Conservation (phyloP, 768 basidiomycete genomes). For the Suillus americanus region DNA sequence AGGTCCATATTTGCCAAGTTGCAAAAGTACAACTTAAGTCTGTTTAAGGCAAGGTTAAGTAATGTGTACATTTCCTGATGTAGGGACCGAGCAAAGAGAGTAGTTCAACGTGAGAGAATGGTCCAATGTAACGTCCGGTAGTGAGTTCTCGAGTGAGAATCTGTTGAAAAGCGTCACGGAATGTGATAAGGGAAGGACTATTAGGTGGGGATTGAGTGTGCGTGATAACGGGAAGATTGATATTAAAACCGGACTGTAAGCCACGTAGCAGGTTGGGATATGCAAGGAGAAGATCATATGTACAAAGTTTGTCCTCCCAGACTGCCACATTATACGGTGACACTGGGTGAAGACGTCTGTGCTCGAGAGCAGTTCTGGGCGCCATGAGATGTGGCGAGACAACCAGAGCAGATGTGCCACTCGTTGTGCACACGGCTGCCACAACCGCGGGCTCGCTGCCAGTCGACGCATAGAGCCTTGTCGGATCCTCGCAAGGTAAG, state of each 20-base stretch:
- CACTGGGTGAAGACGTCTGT: conserved; percentile 15
- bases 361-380: conserved; percentile 7
- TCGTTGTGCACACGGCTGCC: conserved; percentile 17
- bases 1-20: no score
- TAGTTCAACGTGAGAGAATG: neutral
- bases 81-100: no score
- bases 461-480: conserved; percentile 33
- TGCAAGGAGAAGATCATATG: conserved; percentile 24
- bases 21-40: no score
- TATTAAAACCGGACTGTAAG: conserved; percentile 35
- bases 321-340: conserved; percentile 30
- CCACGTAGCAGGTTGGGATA: conserved; percentile 12
- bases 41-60: no score
- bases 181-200: no score
- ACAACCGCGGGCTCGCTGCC: conserved; percentile 31
- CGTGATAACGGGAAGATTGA: conserved; percentile 28
- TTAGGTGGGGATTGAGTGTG: conserved; percentile 29
- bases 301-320: conserved; percentile 31
- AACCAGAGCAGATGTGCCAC: conserved; percentile 42
- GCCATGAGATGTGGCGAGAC: conserved; percentile 21
- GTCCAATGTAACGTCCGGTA: conserved; percentile 27
- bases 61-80: no score
- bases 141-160: conserved; percentile 16
- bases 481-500: conserved; percentile 7
- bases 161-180: no score